phyloP scores from a whole-genome alignment of 108 stramenopile species.

The Phaeodactylum tricornutum region DNA sequence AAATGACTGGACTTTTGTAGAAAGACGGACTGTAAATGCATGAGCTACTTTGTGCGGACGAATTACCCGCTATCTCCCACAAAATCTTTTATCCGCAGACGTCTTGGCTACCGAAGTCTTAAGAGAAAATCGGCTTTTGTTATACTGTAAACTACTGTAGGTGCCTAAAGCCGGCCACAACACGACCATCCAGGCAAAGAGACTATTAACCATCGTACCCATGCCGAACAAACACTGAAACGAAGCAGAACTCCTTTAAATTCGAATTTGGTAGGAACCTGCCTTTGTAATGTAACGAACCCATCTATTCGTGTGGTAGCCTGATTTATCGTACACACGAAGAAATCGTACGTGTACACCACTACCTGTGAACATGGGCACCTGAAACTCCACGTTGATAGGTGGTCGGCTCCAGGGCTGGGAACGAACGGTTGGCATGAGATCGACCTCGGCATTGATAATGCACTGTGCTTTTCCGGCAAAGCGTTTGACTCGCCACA shows the following conservation, averaged over 20 bases:
- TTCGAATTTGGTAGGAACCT: slow-evolving; percentile 91
- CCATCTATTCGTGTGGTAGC: slow-evolving; percentile 95
- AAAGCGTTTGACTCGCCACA: slow-evolving; percentile 96
- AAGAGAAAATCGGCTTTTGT: background rate
- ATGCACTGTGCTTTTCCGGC: slow-evolving; percentile 90
- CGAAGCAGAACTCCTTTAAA: slow-evolving; percentile 65
- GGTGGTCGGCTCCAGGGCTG: slow-evolving; percentile 97
- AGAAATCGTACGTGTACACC: slow-evolving; percentile 97
- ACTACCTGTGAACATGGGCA: slow-evolving; percentile 97
- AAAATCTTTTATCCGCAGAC: background rate
- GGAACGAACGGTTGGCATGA: slow-evolving; percentile 87
- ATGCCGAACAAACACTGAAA: too few relatives aligned
- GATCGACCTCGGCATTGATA: slow-evolving; percentile 90
- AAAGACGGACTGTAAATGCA: too few relatives aligned
- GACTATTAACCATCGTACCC: too few relatives aligned
- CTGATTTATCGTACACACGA: slow-evolving; percentile 96
- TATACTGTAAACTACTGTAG: background rate
- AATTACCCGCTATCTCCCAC: too few relatives aligned
- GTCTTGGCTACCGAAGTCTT: background rate
- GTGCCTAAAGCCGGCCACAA: too few relatives aligned
- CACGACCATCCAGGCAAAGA: too few relatives aligned
- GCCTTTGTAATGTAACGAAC: slow-evolving; percentile 98
- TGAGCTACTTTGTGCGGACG: too few relatives aligned
- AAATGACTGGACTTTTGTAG: too few relatives aligned
- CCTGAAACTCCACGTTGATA: slow-evolving; percentile 94